These are phyloP conservation scores for Pseudohyphozyma bogoriensis DNA, from an alignment of 768 basidiomycete species.

Conservation along the genomic window DNA sequence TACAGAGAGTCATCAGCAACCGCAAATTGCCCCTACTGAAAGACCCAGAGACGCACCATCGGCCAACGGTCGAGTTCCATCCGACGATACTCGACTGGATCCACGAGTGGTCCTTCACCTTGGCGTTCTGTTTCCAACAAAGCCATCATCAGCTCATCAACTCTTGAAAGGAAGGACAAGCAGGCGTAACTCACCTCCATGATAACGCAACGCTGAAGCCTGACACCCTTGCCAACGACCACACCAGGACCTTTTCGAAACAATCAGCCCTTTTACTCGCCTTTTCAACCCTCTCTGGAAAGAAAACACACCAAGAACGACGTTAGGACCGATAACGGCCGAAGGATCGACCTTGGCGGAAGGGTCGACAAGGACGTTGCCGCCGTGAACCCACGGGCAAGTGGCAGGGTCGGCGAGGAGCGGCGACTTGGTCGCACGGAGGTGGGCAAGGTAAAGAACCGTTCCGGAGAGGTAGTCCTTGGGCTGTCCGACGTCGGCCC, in stretches of 20 bases:
- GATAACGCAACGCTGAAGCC: slow-evolving; percentile 44
- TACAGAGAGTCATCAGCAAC: neutral
- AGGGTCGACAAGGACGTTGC: slow-evolving; percentile 45
- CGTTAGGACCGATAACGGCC: slow-evolving; percentile 44
- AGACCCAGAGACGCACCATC: slow-evolving; percentile 8
- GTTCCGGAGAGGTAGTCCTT: slow-evolving; percentile 41
- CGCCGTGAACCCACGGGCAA: slow-evolving; percentile 42
- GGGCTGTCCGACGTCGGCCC: slow-evolving; percentile 47
- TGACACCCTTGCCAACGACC: slow-evolving; percentile 43
- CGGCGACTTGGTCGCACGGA: slow-evolving; percentile 14
- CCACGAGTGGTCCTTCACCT: slow-evolving; percentile 44
- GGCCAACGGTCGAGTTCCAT: slow-evolving; percentile 34
- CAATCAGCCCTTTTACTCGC: too few species aligned
- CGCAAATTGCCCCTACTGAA: neutral
- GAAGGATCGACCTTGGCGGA: slow-evolving; percentile 40
- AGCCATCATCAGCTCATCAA: too few species aligned
- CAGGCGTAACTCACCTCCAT: slow-evolving; percentile 32
- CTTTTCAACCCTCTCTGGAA: too few species aligned
- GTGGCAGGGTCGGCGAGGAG: slow-evolving; percentile 39
- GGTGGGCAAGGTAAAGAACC: slow-evolving; percentile 43
- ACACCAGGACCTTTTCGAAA: slow-evolving; percentile 42
- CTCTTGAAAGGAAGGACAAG: neutral
- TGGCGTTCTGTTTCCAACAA: slow-evolving; percentile 32
- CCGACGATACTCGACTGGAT: slow-evolving; percentile 44
- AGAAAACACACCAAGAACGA: too few species aligned